Percentiles rank a stretch among this genome's conserved stretches.
Evolutionary conservation across 495 filamentous ascomycete genomes (phyloP).

Genomic region (Paragyromitra xinjiangensis): DNA sequence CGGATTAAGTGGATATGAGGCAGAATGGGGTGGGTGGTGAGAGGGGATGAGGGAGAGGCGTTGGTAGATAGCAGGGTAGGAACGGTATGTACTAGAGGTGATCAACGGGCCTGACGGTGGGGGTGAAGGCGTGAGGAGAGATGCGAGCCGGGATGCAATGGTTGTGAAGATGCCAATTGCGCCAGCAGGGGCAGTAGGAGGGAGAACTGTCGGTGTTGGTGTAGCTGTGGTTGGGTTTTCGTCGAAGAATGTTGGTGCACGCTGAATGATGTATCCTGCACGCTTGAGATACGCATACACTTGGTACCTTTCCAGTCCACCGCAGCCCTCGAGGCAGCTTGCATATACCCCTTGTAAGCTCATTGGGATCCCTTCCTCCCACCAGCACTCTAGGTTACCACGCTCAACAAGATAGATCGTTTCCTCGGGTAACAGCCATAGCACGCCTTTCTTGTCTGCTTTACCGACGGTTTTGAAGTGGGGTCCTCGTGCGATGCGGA

Average conservation of each 20-base stretch:
- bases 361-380: conserved; percentile 77
- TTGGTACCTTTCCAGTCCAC: conserved; percentile 82
- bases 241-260: conserved; percentile 66
- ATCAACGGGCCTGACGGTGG: conserved; percentile 72
- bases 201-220: conserved; percentile 24
- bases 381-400: conserved; percentile 84
- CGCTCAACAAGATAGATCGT: conserved; percentile 87
- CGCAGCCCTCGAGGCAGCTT: conserved; percentile 69
- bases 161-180: conserved; percentile 43
- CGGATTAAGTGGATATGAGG: conserved; percentile 26
- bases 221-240: neutral
- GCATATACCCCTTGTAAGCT: conserved; percentile 91
- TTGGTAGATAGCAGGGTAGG: conserved; percentile 78
- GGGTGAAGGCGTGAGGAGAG: conserved; percentile 17
- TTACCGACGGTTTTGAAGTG: conserved; percentile 69
- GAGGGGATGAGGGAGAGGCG: conserved; percentile 77
- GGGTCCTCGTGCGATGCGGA: conserved; percentile 63
- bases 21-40: conserved; percentile 67
- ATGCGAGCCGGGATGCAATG: conserved; percentile 20
- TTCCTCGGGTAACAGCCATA: conserved; percentile 93
- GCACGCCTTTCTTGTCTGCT: conserved; percentile 65
- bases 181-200: neutral
- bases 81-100: conserved; percentile 78
- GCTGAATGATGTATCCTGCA: conserved; percentile 79
- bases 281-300: conserved; percentile 86